These are phyloP conservation scores for Fusarium mangiferae DNA, from an alignment of 2,329 filamentous ascomycete species.

Conservation along the genomic window DNA sequence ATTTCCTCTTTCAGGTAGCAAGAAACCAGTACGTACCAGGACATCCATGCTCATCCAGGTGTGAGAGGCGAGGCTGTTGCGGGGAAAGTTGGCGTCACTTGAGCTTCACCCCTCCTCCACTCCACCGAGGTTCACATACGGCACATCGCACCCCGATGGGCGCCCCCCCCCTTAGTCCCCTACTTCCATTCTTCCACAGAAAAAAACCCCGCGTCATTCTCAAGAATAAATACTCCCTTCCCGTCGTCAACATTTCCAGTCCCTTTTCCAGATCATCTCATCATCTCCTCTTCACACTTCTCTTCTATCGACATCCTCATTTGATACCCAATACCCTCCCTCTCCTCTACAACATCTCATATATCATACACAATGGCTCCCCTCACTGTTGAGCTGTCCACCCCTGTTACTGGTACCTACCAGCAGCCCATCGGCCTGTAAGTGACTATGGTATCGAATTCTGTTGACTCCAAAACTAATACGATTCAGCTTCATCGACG, in stretches of 20 bases:
- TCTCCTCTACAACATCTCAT: constrained; percentile 11
- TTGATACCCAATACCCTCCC: constrained; percentile 38
- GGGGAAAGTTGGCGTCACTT: constrained; percentile 43
- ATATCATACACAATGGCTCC: constrained; percentile 40
- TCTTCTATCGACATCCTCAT: constrained; percentile 22
- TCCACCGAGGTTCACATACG: constrained; percentile 18
- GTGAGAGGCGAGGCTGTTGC: constrained; percentile 42
- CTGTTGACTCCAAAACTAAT: constrained; percentile 33
- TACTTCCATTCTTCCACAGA: constrained; percentile 24
- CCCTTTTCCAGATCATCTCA: constrained; percentile 41
- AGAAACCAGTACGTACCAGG: not conserved
- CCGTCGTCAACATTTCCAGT: constrained; percentile 25
- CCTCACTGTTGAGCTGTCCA: constrained; percentile 71
- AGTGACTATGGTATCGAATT: constrained; percentile 44
- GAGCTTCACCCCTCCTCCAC: constrained; percentile 28
- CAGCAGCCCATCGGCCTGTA: constrained; percentile 71
- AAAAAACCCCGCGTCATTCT: constrained; percentile 40
- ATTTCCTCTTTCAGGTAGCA: not conserved
- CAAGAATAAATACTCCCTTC: constrained; percentile 44
- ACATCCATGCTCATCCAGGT: constrained; percentile 11
- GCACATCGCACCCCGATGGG: constrained; percentile 14
- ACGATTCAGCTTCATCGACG: constrained; percentile 82
- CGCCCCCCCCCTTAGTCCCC: constrained; percentile 5
- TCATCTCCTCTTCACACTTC: constrained; percentile 16
- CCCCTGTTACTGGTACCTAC: constrained; percentile 70